Conservation (phyloP, 805 yeast genomes). For the Candida alai region DNA sequence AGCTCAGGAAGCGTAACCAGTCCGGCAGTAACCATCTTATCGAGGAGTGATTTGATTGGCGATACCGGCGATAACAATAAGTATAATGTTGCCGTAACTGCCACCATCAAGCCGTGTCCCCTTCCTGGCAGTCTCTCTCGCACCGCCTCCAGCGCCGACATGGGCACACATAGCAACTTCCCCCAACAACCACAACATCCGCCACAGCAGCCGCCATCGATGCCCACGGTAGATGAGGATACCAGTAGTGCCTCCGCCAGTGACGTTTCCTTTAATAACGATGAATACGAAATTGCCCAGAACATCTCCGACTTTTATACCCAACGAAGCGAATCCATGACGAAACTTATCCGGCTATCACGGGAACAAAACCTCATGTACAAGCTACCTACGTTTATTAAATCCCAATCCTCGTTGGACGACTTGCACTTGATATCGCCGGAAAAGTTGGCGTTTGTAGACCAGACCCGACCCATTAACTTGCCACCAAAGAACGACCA, state of each 20-base stretch:
- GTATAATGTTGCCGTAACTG: slow-evolving; percentile 7
- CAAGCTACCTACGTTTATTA: slow-evolving; percentile 36
- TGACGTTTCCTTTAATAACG: slow-evolving; percentile 13
- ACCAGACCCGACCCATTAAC: slow-evolving; percentile 68
- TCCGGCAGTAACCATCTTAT: slow-evolving; percentile 11
- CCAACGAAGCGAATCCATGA: slow-evolving; percentile 31
- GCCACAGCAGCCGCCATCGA: background rate
- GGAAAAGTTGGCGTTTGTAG: slow-evolving; percentile 51
- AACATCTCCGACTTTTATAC: slow-evolving; percentile 35
- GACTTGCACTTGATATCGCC: slow-evolving; percentile 58
- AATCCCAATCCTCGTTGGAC: slow-evolving; percentile 46
- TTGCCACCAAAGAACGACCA: slow-evolving; percentile 58
- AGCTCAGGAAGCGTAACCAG: background rate
- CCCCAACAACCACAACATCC: background rate
- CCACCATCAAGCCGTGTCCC: slow-evolving; percentile 23
- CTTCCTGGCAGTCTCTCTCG: slow-evolving; percentile 28
- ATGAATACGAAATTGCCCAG: slow-evolving; percentile 31
- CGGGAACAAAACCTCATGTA: slow-evolving; percentile 32
- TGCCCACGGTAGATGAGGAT: slow-evolving; percentile 3
- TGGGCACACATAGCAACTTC: background rate
- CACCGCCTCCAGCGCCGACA: slow-evolving; percentile 1
- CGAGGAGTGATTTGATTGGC: slow-evolving; percentile 24
- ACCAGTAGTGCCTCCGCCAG: slow-evolving; percentile 1
- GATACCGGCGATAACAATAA: slow-evolving; percentile 15
- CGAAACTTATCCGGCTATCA: slow-evolving; percentile 27